Percentiles rank a stretch among this genome's conserved stretches.
phyloP scores from a whole-genome alignment of 208 protist genomes.

The Novymonas esmeraldas region DNA sequence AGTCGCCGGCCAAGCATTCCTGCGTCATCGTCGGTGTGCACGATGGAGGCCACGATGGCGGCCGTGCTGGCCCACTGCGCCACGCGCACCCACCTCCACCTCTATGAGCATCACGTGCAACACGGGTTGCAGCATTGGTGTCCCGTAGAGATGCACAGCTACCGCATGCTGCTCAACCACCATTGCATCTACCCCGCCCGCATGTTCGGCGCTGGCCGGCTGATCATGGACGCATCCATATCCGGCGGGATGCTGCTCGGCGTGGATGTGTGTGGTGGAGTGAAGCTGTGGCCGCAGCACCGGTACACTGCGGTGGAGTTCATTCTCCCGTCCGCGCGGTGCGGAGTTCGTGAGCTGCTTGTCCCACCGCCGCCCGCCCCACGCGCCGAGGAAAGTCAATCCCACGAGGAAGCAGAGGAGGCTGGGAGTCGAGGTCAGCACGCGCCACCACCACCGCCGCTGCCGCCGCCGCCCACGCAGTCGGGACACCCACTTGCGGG shows the following conservation, averaged over 20 bases:
- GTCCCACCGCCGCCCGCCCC: constrained; percentile 2
- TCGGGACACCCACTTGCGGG: background rate
- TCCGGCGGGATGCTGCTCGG: constrained; percentile 55
- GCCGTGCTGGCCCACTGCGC: constrained; percentile 61
- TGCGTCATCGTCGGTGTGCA: constrained; percentile 5
- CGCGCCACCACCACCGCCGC: background rate
- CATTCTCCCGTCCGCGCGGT: constrained; percentile 46
- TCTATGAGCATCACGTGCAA: constrained; percentile 51
- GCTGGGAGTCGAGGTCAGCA: background rate
- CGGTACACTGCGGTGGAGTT: constrained; percentile 73
- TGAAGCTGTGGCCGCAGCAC: constrained; percentile 76
- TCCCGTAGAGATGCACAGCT: constrained; percentile 67
- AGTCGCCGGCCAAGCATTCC: background rate
- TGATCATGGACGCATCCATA: constrained; percentile 73
- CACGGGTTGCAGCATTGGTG: constrained; percentile 50
- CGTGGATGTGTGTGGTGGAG: constrained; percentile 79
- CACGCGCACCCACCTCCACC: constrained; percentile 52
- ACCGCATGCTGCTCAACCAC: constrained; percentile 75
- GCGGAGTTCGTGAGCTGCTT: constrained; percentile 26
- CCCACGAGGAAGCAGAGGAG: background rate
- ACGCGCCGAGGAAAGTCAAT: background rate
- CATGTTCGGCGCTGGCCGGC: constrained; percentile 68
- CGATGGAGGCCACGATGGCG: constrained; percentile 7
- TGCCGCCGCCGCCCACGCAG: background rate
- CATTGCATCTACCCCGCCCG: constrained; percentile 73